Conservation (phyloP, 1,139 yeast species). For the Pichia sp. region DNA sequence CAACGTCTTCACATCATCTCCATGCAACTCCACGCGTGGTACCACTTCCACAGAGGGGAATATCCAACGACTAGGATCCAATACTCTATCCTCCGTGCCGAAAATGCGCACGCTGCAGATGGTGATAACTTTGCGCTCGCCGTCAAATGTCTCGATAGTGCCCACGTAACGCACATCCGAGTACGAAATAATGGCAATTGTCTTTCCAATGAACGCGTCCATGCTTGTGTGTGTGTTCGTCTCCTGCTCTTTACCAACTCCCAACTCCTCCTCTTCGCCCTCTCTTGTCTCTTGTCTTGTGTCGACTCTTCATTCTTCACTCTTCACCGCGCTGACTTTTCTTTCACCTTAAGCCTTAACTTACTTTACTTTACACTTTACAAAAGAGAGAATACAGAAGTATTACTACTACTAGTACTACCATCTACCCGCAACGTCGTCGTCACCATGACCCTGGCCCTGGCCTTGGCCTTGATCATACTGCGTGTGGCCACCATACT, state of each 20-base stretch:
- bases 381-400: too few relatives aligned
- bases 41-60: constrained; percentile 67
- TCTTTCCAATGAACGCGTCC: constrained; percentile 50
- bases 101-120: constrained; percentile 73
- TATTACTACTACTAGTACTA: too few relatives aligned
- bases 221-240: background rate
- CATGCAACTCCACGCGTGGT: constrained; percentile 81
- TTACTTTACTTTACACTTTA: too few relatives aligned
- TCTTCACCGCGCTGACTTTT: background rate
- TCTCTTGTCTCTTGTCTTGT: too few relatives aligned
- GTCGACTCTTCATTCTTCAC: background rate
- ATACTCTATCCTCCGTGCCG: constrained; percentile 90
- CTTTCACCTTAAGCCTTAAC: too few relatives aligned
- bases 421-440: constrained; percentile 31
- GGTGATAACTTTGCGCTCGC: constrained; percentile 88
- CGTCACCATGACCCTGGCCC: too few relatives aligned
- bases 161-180: constrained; percentile 91
- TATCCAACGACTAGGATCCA: constrained; percentile 66
- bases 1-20: constrained; percentile 88
- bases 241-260: background rate
- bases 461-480: too few relatives aligned
- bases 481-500: constrained; percentile 22
- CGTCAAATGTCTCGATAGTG: constrained; percentile 74
- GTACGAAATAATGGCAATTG: constrained; percentile 81
- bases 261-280: too few relatives aligned